Evolutionary conservation across 2,329 filamentous ascomycete genomes (phyloP), one percentile per base, ranked within the genome.

Genomic region (Verticillium klebahnii): DNA sequence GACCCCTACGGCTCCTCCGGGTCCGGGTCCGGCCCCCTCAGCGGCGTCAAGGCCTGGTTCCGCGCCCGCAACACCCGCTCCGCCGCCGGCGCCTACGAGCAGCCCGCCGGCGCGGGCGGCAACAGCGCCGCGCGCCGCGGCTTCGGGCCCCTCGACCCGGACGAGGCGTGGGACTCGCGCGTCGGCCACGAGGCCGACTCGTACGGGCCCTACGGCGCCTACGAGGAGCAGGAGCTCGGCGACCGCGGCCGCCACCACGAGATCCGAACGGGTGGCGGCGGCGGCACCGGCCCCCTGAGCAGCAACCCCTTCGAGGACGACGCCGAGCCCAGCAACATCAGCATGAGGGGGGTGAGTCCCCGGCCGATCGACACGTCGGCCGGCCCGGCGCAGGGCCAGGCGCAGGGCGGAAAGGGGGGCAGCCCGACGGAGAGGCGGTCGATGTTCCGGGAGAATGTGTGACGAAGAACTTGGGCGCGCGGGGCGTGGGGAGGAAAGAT

Each of bases 81-180:
- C 45, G 89, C 89, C 0, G 80, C 83, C 1, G 91, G 90, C 66
- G 88, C 89, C 56, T 93, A 92, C 78, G 90, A 93, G 67, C 80
- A 81, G 68, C 77, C 83, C 5, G 71, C 77, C 7, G 73, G 74
- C 17, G 45, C 6, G n/a, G 17, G 17, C 54, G 76, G 73, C 63
- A 74, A 73, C 23, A 65, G 74, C 37, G 77, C 77, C 56, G 77
- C 79, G 61, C 80, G 81, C 60, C 75, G 84, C 60, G 86, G 86
- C 25, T 88, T 90, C 72, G 86, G 88, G 1, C 80, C 87, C 4
- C 82, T 92, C 56, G 92, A 95, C 70, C 90, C 90, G 1, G 92
- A 96, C 72, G 91, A 93, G 70, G 91, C 91, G 2, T 96, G 92
- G 92, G 91, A 95, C 76, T 77, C 90, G 65, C 82, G 90, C 63